A percentile compares a stretch with the other conserved stretches of the same genome.
Evolutionary conservation across 257 asterid genomes (phyloP).

Genomic region (Solanum appendiculatum): DNA sequence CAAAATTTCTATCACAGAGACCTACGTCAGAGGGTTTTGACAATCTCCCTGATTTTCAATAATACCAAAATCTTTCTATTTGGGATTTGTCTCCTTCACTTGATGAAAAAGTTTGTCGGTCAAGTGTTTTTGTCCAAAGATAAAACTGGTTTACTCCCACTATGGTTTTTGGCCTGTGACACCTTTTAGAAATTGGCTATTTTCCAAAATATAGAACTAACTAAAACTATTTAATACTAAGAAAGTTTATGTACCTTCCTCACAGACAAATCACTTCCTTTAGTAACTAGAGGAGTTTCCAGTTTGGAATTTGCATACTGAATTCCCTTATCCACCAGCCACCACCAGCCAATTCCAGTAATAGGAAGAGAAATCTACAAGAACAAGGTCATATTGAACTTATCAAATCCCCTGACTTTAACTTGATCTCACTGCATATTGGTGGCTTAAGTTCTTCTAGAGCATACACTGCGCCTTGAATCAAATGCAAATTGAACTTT

Average conservation of each 20-base stretch:
- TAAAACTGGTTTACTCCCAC: background rate
- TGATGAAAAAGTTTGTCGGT: background rate
- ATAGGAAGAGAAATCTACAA: background rate
- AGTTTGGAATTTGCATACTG: background rate
- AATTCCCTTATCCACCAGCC: background rate
- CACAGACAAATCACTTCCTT: background rate
- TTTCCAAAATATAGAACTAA: background rate
- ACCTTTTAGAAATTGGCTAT: background rate
- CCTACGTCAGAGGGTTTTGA: background rate
- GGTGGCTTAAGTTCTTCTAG: background rate
- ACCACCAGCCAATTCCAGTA: background rate
- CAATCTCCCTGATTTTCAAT: background rate
- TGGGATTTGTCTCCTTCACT: background rate
- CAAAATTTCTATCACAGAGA: background rate
- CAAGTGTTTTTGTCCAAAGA: background rate
- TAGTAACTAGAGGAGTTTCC: background rate
- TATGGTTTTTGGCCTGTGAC: background rate
- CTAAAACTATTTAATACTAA: background rate
- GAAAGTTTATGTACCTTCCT: background rate
- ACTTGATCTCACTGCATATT: background rate
- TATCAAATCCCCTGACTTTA: background rate
- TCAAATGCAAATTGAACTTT: background rate
- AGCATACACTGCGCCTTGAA: background rate
- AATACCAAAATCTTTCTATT: background rate
- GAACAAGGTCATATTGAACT: background rate